Percentiles rank a stretch among this genome's conserved stretches.
Evolutionary conservation across 1,284 basidiomycete genomes (phyloP).

Genomic region (Mrakiaceae sp.): DNA sequence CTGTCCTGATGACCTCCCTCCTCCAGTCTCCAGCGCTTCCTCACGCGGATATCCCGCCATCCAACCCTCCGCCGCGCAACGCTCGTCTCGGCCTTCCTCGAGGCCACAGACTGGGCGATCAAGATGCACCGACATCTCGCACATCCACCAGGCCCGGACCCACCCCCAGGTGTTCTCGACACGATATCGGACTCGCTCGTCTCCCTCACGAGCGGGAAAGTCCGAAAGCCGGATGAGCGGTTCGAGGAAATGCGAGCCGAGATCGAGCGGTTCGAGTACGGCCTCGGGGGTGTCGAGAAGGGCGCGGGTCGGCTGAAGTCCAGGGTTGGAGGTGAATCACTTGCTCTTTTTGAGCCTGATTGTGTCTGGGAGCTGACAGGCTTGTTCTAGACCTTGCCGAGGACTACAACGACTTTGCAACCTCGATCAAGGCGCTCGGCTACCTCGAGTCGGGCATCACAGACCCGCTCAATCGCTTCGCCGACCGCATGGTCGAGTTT

Average conservation of each 20-base stretch:
- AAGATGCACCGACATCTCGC: conserved; percentile 87
- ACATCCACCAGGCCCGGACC: conserved; percentile 70
- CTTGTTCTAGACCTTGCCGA: conserved; percentile 62
- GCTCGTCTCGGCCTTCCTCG: conserved; percentile 81
- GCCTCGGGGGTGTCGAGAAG: conserved; percentile 65
- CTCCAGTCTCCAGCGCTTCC: conserved; percentile 75
- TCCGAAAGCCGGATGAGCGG: conserved; percentile 91
- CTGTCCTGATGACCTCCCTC: conserved; percentile 10
- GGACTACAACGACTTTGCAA: conserved; percentile 94
- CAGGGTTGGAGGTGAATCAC: conserved; percentile 70
- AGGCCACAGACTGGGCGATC: conserved; percentile 95
- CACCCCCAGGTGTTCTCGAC: conserved; percentile 72
- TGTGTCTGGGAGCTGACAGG: conserved; percentile 18
- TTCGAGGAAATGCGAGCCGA: conserved; percentile 83
- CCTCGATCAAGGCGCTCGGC: conserved; percentile 88
- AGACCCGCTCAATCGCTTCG: conserved; percentile 89
- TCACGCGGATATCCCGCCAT: conserved; percentile 80
- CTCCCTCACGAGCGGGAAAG: conserved; percentile 68
- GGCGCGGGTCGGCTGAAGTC: conserved; percentile 62
- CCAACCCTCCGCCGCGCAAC: conserved; percentile 88
- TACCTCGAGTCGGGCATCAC: conserved; percentile 97
- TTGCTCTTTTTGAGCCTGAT: conserved; percentile 18
- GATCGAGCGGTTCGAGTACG: conserved; percentile 92
- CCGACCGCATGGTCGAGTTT: conserved; percentile 85
- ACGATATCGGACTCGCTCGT: conserved; percentile 89